These are phyloP conservation scores for Tylopilus intermedius DNA, from an alignment of 768 basidiomycete species.

Conservation along the genomic window DNA sequence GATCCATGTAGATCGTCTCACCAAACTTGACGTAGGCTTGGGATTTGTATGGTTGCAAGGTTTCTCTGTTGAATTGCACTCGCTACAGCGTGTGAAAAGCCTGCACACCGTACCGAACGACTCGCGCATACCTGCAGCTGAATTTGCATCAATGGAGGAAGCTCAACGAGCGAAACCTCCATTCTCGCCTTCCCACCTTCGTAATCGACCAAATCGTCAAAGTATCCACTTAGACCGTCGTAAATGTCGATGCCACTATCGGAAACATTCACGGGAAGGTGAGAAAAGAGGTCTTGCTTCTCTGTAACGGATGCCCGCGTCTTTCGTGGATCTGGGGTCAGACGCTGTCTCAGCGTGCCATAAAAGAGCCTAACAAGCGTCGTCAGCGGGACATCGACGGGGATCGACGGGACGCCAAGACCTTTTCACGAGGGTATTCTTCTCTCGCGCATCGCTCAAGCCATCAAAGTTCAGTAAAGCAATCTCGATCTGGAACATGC, in stretches of 20 bases:
- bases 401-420: slow-evolving; percentile 23
- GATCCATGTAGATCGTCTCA: slow-evolving; percentile 84
- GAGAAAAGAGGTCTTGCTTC: slow-evolving; percentile 90
- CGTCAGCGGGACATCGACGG: slow-evolving; percentile 1
- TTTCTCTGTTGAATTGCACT: slow-evolving; percentile 92
- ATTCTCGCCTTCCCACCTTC: slow-evolving; percentile 83
- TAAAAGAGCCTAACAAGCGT: slow-evolving; percentile 68
- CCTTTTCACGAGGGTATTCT: slow-evolving; percentile 85
- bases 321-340: slow-evolving; percentile 35
- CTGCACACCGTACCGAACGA: not conserved
- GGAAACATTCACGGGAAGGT: slow-evolving; percentile 88
- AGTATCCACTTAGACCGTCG: slow-evolving; percentile 88
- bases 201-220: slow-evolving; percentile 83
- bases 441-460: slow-evolving; percentile 38
- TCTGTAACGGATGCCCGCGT: slow-evolving; percentile 63
- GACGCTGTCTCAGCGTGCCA: slow-evolving; percentile 72
- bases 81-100: slow-evolving; percentile 44
- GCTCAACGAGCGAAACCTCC: slow-evolving; percentile 79
- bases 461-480: slow-evolving; percentile 72
- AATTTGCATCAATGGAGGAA: slow-evolving; percentile 89
- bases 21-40: slow-evolving; percentile 92
- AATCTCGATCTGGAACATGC: slow-evolving; percentile 97
- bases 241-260: slow-evolving; percentile 89
- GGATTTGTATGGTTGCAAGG: slow-evolving; percentile 88
- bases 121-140: slow-evolving; percentile 75